A percentile compares a stretch with the other conserved stretches of the same genome.
phyloP scores from a whole-genome alignment of 129 eudicot genomes.

The Silybum marianum region DNA sequence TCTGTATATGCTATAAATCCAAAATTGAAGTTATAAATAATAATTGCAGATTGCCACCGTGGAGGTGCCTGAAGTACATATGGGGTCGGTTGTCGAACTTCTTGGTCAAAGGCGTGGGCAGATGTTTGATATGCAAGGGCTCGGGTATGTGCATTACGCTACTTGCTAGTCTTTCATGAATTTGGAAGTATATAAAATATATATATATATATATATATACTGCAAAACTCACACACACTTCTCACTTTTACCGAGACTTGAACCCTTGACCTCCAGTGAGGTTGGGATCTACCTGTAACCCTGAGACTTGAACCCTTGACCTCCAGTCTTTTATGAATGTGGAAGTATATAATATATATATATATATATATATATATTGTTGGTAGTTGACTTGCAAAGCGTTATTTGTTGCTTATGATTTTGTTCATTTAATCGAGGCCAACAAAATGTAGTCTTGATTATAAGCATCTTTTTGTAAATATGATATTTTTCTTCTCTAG shows the following conservation, averaged over 20 bases:
- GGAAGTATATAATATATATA: no score
- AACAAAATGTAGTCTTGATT: neutral
- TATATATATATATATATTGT: no score
- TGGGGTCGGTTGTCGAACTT: constrained; percentile 93
- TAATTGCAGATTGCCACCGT: constrained; percentile 76
- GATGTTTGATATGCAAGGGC: constrained; percentile 91
- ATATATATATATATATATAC: no score
- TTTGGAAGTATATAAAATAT: neutral
- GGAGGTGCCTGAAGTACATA: constrained; percentile 83
- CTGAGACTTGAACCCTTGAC: neutral
- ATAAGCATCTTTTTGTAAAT: neutral
- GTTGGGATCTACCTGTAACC: no score
- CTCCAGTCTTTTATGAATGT: no score
- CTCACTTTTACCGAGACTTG: neutral
- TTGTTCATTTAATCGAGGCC: neutral
- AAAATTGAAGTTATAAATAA: neutral
- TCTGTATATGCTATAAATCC: neutral
- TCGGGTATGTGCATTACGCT: constrained; percentile 57
- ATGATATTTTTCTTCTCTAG: constrained; percentile 28
- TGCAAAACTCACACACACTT: neutral
- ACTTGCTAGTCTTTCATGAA: neutral
- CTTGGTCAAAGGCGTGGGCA: constrained; percentile 96
- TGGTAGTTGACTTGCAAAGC: neutral
- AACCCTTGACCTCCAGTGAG: no score
- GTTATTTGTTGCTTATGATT: neutral